Percentiles rank a stretch among this genome's conserved stretches.
These are phyloP conservation scores for Plenodomus lindquistii DNA, from an alignment of 2,329 filamentous ascomycete genomes.

Conservation along the genomic window DNA sequence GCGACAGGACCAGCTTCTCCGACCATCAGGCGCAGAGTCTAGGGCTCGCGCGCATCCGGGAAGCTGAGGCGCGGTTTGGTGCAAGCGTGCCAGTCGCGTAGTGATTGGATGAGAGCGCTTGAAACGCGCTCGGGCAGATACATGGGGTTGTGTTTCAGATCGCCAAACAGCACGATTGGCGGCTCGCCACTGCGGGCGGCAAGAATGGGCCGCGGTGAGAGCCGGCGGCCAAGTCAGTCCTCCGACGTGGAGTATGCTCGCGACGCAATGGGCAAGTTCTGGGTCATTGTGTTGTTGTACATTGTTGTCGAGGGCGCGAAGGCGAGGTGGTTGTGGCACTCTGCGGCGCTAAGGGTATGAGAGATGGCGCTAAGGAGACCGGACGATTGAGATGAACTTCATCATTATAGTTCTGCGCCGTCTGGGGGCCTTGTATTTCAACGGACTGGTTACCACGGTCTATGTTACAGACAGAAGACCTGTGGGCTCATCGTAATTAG, in stretches of 20 bases:
- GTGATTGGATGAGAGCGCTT: constrained; percentile 39
- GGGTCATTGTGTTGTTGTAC: neutral
- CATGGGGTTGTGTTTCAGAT: constrained; percentile 36
- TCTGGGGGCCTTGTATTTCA: neutral
- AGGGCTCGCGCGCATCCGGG: constrained; percentile 19
- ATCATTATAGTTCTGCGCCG: neutral
- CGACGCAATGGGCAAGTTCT: neutral
- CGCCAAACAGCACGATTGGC: constrained; percentile 26
- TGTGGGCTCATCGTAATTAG: neutral
- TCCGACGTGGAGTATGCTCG: neutral
- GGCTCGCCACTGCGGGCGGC: constrained; percentile 34
- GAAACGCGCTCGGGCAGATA: constrained; percentile 27
- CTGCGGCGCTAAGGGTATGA: too few species aligned
- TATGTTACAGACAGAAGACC: neutral
- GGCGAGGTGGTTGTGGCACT: neutral
- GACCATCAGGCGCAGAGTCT: constrained; percentile 3
- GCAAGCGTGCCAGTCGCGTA: constrained; percentile 31
- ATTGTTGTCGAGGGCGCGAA: neutral
- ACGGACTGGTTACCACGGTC: neutral
- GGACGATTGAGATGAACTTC: neutral
- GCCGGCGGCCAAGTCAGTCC: neutral
- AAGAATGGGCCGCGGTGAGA: constrained; percentile 14
- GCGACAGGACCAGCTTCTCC: constrained; percentile 2
- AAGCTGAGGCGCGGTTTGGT: constrained; percentile 34
- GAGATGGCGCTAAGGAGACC: neutral